Conservation (phyloP, 805 yeast species). For the Metschnikowia rubicola region DNA sequence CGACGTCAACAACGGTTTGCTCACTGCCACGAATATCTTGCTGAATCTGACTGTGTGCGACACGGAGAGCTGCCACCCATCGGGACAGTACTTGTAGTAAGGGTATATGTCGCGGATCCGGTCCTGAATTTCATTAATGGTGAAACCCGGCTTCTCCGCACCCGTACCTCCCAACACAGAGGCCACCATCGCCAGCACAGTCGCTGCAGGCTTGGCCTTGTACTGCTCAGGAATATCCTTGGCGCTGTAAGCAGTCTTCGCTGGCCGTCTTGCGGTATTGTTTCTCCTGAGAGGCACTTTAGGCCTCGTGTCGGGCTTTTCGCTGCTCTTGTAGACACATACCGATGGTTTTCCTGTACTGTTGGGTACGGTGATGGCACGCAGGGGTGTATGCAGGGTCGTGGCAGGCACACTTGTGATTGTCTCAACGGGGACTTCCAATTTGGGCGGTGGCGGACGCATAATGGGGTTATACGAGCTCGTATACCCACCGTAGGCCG, state of each 20-base stretch:
- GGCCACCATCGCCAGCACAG: slow-evolving; percentile 78
- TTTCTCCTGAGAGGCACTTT: slow-evolving; percentile 30
- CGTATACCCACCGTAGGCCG: slow-evolving; percentile 3
- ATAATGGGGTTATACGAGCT: slow-evolving; percentile 2
- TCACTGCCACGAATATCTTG: slow-evolving; percentile 74
- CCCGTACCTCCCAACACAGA: slow-evolving; percentile 69
- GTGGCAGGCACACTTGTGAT: slow-evolving; percentile 25
- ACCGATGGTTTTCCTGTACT: slow-evolving; percentile 23
- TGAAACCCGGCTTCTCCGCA: slow-evolving; percentile 62
- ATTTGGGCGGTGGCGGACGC: slow-evolving; percentile 35
- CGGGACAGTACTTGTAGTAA: slow-evolving; percentile 88
- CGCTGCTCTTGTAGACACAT: slow-evolving; percentile 33
- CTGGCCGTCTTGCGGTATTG: slow-evolving; percentile 41
- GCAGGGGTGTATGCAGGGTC: slow-evolving; percentile 19
- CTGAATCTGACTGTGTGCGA: slow-evolving; percentile 85
- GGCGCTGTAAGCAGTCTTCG: slow-evolving; percentile 57
- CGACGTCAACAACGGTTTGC: slow-evolving; percentile 62
- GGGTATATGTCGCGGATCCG: slow-evolving; percentile 87
- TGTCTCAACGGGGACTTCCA: slow-evolving; percentile 30
- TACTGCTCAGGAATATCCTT: slow-evolving; percentile 90
- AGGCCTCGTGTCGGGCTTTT: slow-evolving; percentile 29
- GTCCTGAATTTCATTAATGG: slow-evolving; percentile 65
- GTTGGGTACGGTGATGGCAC: slow-evolving; percentile 27
- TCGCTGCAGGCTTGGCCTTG: slow-evolving; percentile 76
- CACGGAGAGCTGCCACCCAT: slow-evolving; percentile 96